Evolutionary conservation across 129 eudicot species (phyloP).

Genomic region (Saussurea involucrata): DNA sequence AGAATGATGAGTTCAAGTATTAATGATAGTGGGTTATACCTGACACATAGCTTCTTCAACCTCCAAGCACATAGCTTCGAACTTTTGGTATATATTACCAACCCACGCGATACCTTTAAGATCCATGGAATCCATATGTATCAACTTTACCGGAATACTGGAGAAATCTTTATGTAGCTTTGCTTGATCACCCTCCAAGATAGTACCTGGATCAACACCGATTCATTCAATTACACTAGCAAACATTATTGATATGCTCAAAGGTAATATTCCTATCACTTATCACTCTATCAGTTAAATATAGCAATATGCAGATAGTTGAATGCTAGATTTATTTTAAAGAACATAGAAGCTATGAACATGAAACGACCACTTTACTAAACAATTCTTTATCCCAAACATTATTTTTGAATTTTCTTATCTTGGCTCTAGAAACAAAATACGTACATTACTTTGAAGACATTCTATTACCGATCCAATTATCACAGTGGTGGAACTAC

Average conservation of each 20-base stretch:
- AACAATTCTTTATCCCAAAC: neutral
- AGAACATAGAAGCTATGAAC: neutral
- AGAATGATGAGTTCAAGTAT: neutral
- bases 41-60: slow-evolving; percentile 79
- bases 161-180: neutral
- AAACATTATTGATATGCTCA: neutral
- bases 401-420: neutral
- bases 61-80: slow-evolving; percentile 94
- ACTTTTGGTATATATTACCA: slow-evolving; percentile 70
- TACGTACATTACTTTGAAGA: neutral
- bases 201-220: slow-evolving; percentile 2
- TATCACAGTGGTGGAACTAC: neutral
- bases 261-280: neutral
- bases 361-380: neutral
- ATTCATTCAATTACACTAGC: neutral
- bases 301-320: neutral
- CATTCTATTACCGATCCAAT: neutral
- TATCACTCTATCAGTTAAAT: neutral
- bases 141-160: slow-evolving; percentile 5
- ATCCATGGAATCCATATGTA: slow-evolving; percentile 47
- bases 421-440: neutral
- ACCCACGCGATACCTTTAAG: slow-evolving; percentile 76
- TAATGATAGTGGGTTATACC: slow-evolving; percentile 33
- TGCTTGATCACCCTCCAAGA: slow-evolving; percentile 5
- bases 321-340: neutral